Conservation (phyloP, 2,329 filamentous ascomycete species). For the Paracamarosporium sp. region DNA sequence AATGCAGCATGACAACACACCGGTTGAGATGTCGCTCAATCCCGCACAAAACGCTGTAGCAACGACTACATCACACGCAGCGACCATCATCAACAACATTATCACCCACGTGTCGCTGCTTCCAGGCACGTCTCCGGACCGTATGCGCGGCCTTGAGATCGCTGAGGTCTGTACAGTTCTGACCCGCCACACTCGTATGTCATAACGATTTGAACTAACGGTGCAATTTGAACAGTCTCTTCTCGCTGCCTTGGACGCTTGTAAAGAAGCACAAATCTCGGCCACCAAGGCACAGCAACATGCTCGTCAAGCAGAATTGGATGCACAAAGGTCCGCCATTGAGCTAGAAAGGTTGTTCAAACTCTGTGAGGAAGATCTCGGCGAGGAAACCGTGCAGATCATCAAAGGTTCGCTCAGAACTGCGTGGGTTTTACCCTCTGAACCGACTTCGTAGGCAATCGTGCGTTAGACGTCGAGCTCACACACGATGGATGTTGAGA, state of each 20-base stretch:
- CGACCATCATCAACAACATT: slow-evolving; percentile 20
- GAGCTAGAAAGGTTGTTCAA: slow-evolving; percentile 16
- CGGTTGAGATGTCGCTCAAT: background rate
- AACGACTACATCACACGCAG: slow-evolving; percentile 7
- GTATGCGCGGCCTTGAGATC: slow-evolving; percentile 27
- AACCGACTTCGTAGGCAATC: background rate
- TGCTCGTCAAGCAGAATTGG: slow-evolving; percentile 28
- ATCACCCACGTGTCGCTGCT: slow-evolving; percentile 16
- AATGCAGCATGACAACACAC: background rate
- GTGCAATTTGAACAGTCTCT: slow-evolving; percentile 23
- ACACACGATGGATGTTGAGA: background rate
- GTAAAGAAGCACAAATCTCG: slow-evolving; percentile 24
- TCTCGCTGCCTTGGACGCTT: slow-evolving; percentile 24
- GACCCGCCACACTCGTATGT: background rate
- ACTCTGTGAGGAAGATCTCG: slow-evolving; percentile 18
- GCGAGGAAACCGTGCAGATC: slow-evolving; percentile 14
- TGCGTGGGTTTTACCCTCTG: background rate
- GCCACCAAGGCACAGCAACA: slow-evolving; percentile 26
- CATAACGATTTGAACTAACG: slow-evolving; percentile 19
- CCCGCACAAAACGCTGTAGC: background rate
- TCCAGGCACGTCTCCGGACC: slow-evolving; percentile 17
- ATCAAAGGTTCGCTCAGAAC: slow-evolving; percentile 17
- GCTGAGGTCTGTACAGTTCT: slow-evolving; percentile 30
- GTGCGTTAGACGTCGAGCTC: background rate
- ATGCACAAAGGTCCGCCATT: slow-evolving; percentile 15